phyloP scores from a whole-genome alignment of 495 filamentous ascomycete species.

The Astrothelium macrocarpum region DNA sequence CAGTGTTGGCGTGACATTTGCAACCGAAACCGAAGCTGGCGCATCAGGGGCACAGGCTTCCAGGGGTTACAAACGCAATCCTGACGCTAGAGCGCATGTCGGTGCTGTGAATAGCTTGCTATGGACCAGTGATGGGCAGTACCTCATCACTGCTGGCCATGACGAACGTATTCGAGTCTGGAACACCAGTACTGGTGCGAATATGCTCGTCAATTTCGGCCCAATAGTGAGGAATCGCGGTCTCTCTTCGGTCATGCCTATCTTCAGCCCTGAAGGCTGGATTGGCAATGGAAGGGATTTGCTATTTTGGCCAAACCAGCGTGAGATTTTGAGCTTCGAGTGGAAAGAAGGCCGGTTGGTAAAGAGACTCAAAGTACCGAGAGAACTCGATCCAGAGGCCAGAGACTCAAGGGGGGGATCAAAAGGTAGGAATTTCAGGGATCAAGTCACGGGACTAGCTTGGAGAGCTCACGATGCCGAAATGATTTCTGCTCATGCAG shows the following conservation, averaged over 20 bases:
- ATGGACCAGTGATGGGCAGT: conserved; percentile 68
- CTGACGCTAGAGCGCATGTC: conserved; percentile 53
- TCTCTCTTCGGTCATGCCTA: conserved; percentile 24
- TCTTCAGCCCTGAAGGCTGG: conserved; percentile 40
- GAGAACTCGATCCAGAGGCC: conserved; percentile 34
- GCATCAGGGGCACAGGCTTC: conserved; percentile 21
- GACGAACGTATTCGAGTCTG: conserved; percentile 77
- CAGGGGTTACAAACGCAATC: neutral
- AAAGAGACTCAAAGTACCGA: conserved; percentile 56
- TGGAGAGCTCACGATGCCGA: conserved; percentile 56
- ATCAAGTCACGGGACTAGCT: conserved; percentile 55
- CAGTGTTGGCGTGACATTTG: conserved; percentile 49
- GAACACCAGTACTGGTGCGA: conserved; percentile 67
- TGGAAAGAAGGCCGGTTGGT: conserved; percentile 64
- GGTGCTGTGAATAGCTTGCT: conserved; percentile 72
- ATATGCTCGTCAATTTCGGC: conserved; percentile 76
- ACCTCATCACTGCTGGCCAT: conserved; percentile 68
- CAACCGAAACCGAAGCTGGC: conserved; percentile 40
- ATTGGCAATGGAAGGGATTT: conserved; percentile 46
- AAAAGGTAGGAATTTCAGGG: conserved; percentile 38
- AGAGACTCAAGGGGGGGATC: conserved; percentile 9
- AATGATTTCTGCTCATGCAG: conserved; percentile 47
- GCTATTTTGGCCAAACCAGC: conserved; percentile 67
- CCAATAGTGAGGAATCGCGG: conserved; percentile 64
- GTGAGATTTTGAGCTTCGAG: conserved; percentile 67